phyloP scores from a whole-genome alignment of 2,329 filamentous ascomycete species.

The Coniochaeta prunicola region DNA sequence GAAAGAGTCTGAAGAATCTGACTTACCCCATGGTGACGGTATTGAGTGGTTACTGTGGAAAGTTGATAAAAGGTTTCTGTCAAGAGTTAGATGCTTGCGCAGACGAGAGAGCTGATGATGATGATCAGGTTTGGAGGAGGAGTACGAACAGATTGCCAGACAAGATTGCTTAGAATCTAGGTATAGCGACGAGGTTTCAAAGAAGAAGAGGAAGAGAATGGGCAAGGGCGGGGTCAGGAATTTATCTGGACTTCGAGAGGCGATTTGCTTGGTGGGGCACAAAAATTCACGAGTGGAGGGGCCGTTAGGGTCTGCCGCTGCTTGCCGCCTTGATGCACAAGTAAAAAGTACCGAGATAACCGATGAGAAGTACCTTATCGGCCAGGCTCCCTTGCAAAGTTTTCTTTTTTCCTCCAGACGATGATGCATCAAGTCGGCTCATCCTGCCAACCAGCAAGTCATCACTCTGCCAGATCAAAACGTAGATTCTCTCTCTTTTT shows the following conservation, averaged over 20 bases:
- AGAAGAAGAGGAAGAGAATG: background rate
- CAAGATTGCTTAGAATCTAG: slow-evolving; percentile 5
- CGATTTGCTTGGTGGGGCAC: background rate
- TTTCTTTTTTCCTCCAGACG: background rate
- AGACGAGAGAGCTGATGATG: background rate
- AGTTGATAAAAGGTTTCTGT: background rate
- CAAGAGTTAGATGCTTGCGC: background rate
- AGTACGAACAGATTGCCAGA: slow-evolving; percentile 2
- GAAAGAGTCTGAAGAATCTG: slow-evolving; percentile 2
- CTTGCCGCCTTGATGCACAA: background rate
- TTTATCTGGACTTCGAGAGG: slow-evolving; percentile 1
- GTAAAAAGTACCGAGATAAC: background rate
- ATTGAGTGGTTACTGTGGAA: slow-evolving; percentile 6
- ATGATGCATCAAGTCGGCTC: background rate
- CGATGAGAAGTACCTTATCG: background rate
- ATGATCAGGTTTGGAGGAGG: background rate
- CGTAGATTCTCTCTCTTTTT: too few relatives aligned
- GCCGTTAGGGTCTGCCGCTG: slow-evolving; percentile 1
- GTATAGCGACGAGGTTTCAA: slow-evolving; percentile 2
- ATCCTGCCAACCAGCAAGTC: background rate
- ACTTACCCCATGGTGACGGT: slow-evolving; percentile 31
- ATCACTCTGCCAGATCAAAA: too few relatives aligned
- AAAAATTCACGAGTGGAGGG: background rate
- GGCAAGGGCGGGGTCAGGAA: background rate
- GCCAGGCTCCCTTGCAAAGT: background rate